These are phyloP conservation scores for Pleurotus djamor DNA, from an alignment of 768 basidiomycete species.

Conservation along the genomic window DNA sequence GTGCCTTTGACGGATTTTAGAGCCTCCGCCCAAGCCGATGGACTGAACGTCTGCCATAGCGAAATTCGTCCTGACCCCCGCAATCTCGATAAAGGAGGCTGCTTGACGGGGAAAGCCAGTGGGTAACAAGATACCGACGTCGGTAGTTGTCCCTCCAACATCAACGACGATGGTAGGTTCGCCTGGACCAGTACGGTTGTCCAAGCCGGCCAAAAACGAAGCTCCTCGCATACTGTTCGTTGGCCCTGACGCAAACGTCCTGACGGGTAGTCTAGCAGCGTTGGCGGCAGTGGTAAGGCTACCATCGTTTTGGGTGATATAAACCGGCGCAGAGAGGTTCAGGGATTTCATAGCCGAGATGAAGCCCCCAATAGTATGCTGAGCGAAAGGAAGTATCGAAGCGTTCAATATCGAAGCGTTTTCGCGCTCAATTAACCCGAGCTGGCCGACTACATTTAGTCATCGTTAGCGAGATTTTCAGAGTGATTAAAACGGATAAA, in stretches of 20 bases:
- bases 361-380: conserved; percentile 53
- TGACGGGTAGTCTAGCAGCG: conserved; percentile 57
- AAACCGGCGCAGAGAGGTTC: conserved; percentile 45
- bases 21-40: conserved; percentile 66
- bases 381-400: conserved; percentile 58
- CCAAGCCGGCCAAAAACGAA: conserved; percentile 48
- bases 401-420: conserved; percentile 71
- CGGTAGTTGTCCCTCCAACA: conserved; percentile 66
- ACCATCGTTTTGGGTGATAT: conserved; percentile 61
- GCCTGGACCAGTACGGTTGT: conserved; percentile 16
- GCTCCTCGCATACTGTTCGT: conserved; percentile 75
- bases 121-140: conserved; percentile 60
- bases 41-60: conserved; percentile 57
- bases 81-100: conserved; percentile 58
- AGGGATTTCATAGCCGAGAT: conserved; percentile 45
- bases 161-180: conserved; percentile 52
- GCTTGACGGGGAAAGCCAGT: conserved; percentile 63
- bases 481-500: neutral
- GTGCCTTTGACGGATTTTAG: conserved; percentile 36
- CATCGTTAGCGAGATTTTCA: neutral
- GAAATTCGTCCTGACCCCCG: conserved; percentile 60
- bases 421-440: conserved; percentile 62
- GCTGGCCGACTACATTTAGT: conserved; percentile 41
- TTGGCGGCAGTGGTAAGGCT: conserved; percentile 46
- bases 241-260: conserved; percentile 59